Percentiles rank a stretch among this genome's conserved stretches.
Evolutionary conservation across 1,139 yeast genomes (phyloP).

Genomic region (Zygoascus hellenicus): DNA sequence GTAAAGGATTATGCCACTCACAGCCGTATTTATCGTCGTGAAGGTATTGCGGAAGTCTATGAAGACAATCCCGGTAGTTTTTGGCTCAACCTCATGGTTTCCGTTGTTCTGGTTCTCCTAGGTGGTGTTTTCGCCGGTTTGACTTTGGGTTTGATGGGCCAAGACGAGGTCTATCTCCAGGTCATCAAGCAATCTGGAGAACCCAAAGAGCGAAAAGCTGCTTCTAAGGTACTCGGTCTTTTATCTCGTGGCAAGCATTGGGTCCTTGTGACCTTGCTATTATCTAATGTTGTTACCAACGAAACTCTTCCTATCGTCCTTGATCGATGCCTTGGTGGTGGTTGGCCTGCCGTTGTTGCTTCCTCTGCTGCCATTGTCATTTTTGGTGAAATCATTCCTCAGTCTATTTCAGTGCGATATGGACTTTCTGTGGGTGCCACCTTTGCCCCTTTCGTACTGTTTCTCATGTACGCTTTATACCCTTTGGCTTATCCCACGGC

Average conservation of each 20-base stretch:
- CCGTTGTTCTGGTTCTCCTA: conserved; percentile 64
- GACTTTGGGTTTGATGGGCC: conserved; percentile 95
- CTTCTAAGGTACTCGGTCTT: conserved; percentile 66
- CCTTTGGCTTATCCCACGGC: conserved; percentile 94
- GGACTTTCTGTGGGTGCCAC: conserved; percentile 89
- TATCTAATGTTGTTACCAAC: conserved; percentile 83
- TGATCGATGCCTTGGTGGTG: conserved; percentile 91
- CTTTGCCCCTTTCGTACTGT: conserved; percentile 81
- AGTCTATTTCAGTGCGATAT: conserved; percentile 84
- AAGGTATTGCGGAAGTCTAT: conserved; percentile 7
- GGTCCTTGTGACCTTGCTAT: conserved; percentile 87
- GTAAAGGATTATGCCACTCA: neutral
- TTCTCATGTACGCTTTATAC: conserved; percentile 82
- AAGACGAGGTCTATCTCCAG: conserved; percentile 77
- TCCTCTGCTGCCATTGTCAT: conserved; percentile 90
- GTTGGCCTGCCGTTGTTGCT: conserved; percentile 93
- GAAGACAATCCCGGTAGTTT: conserved; percentile 32
- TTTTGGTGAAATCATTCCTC: conserved; percentile 96
- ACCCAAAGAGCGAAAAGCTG: conserved; percentile 54
- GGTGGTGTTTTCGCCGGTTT: conserved; percentile 98
- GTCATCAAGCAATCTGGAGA: conserved; percentile 46
- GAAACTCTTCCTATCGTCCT: conserved; percentile 92
- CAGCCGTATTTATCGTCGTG: neutral
- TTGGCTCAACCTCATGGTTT: conserved; percentile 51
- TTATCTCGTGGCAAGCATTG: conserved; percentile 89